A percentile compares a stretch with the other conserved stretches of the same genome.
These are phyloP conservation scores for Aspergillus quadrilineatus DNA, from an alignment of 2,329 filamentous ascomycete genomes.

Conservation along the genomic window DNA sequence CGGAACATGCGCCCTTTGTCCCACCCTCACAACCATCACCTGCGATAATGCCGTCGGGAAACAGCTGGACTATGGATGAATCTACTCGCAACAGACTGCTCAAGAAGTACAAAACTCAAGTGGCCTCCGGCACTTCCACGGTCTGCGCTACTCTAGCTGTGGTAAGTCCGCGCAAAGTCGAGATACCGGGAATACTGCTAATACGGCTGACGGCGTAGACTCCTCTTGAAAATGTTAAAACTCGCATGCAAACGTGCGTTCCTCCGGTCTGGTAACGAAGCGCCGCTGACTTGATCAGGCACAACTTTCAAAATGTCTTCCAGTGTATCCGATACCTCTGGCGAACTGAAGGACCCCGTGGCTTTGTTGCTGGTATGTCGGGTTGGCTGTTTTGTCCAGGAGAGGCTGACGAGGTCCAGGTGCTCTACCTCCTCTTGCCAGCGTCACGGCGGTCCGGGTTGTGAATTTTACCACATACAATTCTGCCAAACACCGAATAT, in stretches of 20 bases:
- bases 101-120: slow-evolving; percentile 48
- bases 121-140: slow-evolving; percentile 46
- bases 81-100: slow-evolving; percentile 43
- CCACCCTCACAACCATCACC: slow-evolving; percentile 35
- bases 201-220: slow-evolving; percentile 32
- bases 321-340: slow-evolving; percentile 48
- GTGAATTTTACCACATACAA: slow-evolving; percentile 50
- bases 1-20: slow-evolving; percentile 43
- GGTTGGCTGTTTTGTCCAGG: not conserved
- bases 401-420: slow-evolving; percentile 28
- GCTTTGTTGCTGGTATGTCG: slow-evolving; percentile 47
- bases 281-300: slow-evolving; percentile 29
- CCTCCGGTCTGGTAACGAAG: not conserved
- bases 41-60: slow-evolving; percentile 31
- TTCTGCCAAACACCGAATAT: slow-evolving; percentile 42
- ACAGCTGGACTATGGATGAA: slow-evolving; percentile 40
- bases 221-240: slow-evolving; percentile 50
- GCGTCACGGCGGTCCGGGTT: slow-evolving; percentile 47
- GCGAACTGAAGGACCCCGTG: slow-evolving; percentile 48
- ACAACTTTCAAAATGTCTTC: slow-evolving; percentile 45
- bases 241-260: slow-evolving; percentile 51
- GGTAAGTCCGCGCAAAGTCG: slow-evolving; percentile 32
- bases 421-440: slow-evolving; percentile 45
- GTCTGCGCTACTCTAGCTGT: slow-evolving; percentile 47
- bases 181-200: slow-evolving; percentile 1